Evolutionary conservation across 2,329 filamentous ascomycete species (phyloP), one percentile per base, ranked within the genome.

Genomic region (Fonsecaea nubica): DNA sequence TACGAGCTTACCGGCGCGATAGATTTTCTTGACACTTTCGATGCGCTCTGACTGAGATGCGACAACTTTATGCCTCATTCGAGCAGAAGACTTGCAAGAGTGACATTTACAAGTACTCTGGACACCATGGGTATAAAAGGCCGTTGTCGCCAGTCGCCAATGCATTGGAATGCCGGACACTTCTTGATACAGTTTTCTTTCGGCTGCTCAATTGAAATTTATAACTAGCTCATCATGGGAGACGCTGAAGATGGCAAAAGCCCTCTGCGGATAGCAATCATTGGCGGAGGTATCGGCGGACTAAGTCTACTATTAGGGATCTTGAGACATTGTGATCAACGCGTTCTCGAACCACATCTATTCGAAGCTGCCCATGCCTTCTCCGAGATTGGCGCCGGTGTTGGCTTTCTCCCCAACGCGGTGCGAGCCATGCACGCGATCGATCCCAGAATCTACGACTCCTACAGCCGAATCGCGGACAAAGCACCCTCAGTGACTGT

Each of bases 251-350:
- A 18, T 10, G 8, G 13, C 32, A 55, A 25, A 56, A 13, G 18
- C 10, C 60, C 60, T 21, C 7, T 62, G 60, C 48, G 36, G 25
- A 56, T 62, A 10, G 60, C 60, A 7, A 55, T 62, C n/a, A 40
- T 62, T 21, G 60, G 60, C 4, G 60, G 60, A 56, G 60, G 60
- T 18, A 62, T 62, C 18, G 60, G 50, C 25, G 60, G 60, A 30
- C 40, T 62, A 30, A 62, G 50, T 38, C 50, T 62, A 9, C 52
- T 62, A n/a, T 18, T 62, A 36, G 60, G 60, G n/a, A 45, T 62
- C 33, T 55, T 62, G 60, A 56, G 54, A 12, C 60, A 62, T 30
- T 38, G 60, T 13, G 60, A 62, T 12, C 60, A 32, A n/a, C 50
- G 15, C 25, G 60, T 25, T 13, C 36, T 62, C 12, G 32, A 56